These are phyloP conservation scores for Collybiopsis confluens DNA, from an alignment of 768 basidiomycete genomes.

Conservation along the genomic window DNA sequence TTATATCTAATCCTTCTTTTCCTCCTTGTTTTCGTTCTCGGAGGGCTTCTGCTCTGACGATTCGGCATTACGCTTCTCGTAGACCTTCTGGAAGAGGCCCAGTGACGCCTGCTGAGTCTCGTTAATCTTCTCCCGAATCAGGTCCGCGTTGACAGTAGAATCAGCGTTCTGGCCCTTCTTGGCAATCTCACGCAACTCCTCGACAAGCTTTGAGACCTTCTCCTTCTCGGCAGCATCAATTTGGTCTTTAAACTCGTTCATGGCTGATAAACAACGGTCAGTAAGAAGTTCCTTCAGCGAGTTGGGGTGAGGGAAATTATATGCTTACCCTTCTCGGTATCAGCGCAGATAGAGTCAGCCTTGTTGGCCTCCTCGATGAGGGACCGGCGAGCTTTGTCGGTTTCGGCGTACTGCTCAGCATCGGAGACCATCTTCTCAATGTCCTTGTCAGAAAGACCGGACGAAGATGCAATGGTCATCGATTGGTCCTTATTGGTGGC, in stretches of 20 bases:
- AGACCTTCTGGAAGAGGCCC: conserved; percentile 96
- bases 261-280: conserved; percentile 44
- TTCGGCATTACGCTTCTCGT: conserved; percentile 88
- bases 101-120: conserved; percentile 95
- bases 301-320: too few species aligned
- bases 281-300: background rate
- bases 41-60: conserved; percentile 30
- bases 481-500: conserved; percentile 88
- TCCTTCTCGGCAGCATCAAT: conserved; percentile 90
- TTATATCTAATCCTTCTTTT: conserved; percentile 77
- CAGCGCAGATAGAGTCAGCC: conserved; percentile 89
- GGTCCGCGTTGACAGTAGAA: conserved; percentile 72
- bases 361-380: conserved; percentile 97
- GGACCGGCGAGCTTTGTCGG: conserved; percentile 81
- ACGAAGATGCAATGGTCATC: conserved; percentile 97
- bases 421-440: conserved; percentile 97
- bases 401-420: conserved; percentile 90
- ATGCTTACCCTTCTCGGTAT: conserved; percentile 87
- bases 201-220: conserved; percentile 84
- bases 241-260: conserved; percentile 97
- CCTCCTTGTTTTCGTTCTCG: conserved; percentile 38
- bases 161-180: conserved; percentile 89
- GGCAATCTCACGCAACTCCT: conserved; percentile 85
- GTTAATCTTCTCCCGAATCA: conserved; percentile 87
- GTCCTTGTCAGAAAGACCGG: conserved; percentile 93